Conservation (phyloP, 164 flowering plant genomes). For the Macadamia tetraphylla region DNA sequence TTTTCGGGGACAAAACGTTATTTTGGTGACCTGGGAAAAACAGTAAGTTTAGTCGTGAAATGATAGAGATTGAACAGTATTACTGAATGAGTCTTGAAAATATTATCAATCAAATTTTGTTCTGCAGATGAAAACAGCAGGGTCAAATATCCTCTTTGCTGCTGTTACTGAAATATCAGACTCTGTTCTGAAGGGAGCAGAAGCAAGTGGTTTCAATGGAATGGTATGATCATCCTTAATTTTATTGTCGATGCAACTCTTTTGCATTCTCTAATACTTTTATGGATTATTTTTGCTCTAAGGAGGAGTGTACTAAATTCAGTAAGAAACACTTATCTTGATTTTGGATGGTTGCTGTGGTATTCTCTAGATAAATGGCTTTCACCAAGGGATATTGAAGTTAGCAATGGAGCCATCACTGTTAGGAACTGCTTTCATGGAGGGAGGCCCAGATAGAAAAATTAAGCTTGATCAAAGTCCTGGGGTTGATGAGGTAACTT, state of each 20-base stretch:
- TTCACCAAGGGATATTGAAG: slow-evolving; percentile 89
- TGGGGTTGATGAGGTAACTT: slow-evolving; percentile 81
- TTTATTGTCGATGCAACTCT: neutral
- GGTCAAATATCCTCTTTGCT: slow-evolving; percentile 84
- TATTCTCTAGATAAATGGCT: slow-evolving; percentile 60
- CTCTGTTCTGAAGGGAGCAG: slow-evolving; percentile 88
- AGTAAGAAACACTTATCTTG: neutral
- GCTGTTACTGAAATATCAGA: slow-evolving; percentile 91
- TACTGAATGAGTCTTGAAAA: slow-evolving; percentile 1
- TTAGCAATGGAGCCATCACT: slow-evolving; percentile 96
- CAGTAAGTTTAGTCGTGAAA: slow-evolving; percentile 43
- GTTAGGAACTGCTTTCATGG: slow-evolving; percentile 71
- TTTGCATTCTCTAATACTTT: neutral
- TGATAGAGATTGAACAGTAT: neutral
- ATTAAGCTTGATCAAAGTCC: slow-evolving; percentile 84
- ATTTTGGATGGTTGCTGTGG: slow-evolving; percentile 1
- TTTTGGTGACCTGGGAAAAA: slow-evolving; percentile 86
- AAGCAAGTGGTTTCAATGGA: slow-evolving; percentile 83
- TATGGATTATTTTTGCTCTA: neutral
- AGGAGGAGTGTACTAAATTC: no score
- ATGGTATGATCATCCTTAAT: slow-evolving; percentile 43
- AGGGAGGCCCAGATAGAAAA: slow-evolving; percentile 92
- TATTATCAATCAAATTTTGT: slow-evolving; percentile 3
- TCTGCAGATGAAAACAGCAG: slow-evolving; percentile 77
- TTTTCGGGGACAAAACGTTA: slow-evolving; percentile 92